Conservation (phyloP, 108 stramenopile genomes). For the Pseudonitzschia multistriata region DNA sequence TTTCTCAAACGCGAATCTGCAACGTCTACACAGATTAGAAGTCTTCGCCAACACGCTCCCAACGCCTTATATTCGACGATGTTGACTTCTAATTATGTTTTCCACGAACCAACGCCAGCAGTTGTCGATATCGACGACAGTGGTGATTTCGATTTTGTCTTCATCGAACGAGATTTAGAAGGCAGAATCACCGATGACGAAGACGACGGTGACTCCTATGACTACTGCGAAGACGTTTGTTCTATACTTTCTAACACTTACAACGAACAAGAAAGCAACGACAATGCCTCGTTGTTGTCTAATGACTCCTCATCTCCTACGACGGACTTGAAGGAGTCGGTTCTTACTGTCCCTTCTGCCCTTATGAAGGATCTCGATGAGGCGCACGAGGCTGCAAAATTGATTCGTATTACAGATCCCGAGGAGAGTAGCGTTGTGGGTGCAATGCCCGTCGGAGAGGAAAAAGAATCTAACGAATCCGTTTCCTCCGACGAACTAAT, state of each 20-base stretch:
- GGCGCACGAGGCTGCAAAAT: constrained; percentile 36
- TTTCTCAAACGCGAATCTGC: too few relatives aligned
- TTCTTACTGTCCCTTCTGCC: constrained; percentile 24
- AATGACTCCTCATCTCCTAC: constrained; percentile 1
- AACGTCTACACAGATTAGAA: too few relatives aligned
- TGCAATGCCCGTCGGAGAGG: background rate
- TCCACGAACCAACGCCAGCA: background rate
- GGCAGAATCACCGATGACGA: background rate
- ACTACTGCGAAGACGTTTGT: constrained; percentile 40
- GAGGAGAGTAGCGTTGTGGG: background rate
- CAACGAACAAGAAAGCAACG: background rate
- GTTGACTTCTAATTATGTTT: background rate
- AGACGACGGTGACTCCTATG: constrained; percentile 33
- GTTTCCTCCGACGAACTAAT: background rate
- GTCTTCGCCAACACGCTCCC: too few relatives aligned
- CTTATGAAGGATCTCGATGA: constrained; percentile 42
- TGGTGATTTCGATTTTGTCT: constrained; percentile 12
- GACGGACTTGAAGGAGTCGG: constrained; percentile 4
- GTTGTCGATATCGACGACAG: constrained; percentile 1
- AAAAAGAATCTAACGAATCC: background rate
- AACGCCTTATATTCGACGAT: background rate
- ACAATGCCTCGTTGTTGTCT: constrained; percentile 1
- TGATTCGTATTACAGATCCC: constrained; percentile 11
- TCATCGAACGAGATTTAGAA: background rate
- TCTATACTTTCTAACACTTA: background rate